Evolutionary conservation across 1,284 basidiomycete genomes (phyloP), one percentile per base, ranked within the genome.

Genomic region (Leccinum huronense): DNA sequence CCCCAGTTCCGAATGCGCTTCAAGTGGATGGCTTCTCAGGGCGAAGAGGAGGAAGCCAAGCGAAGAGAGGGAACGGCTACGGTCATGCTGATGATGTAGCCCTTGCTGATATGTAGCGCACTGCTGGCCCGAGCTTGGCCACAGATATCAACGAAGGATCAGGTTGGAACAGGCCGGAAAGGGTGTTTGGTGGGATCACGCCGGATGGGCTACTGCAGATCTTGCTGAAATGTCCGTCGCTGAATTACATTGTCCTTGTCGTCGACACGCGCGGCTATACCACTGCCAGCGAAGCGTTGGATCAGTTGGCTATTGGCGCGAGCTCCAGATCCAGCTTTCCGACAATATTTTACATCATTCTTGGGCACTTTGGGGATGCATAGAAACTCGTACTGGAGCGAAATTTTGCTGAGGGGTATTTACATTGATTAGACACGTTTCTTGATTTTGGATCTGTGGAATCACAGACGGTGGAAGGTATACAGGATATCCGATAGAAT

Each of bases 261-360:
- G 16, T 65, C 10, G 59, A 65, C 30, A 59, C 59, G 3, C 33
- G 36, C 0, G 57, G 57, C 31, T 65, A 56, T 51, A 65, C 51
- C n/a, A 5, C 27, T 30, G 4, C 30, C 14, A 54, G 14, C 16
- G 8, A 31, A 31, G 4, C 27, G 14, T 54, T 31, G 14, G 27
- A 27, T 54, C 7, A 4, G 3, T 31, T 8, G 7, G 7, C 53
- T 11, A 5, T 10, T 6, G 10, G 23, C 23, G 23, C 5, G 45
- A 48, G 11, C 27, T 31, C 53, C 16, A 54, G 8, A 30, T 27
- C 27, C 1, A 54, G 27, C 14, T 10, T 54, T 6, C 53, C 14
- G 30, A 54, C 53, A 54, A 3, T 6, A 2, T 48, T 48, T 48
- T 48, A 23, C 11, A 13, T 11, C 19, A 51, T 51, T 51, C 45